phyloP scores from a whole-genome alignment of 257 asterid species.

The Henckelia pumila region DNA sequence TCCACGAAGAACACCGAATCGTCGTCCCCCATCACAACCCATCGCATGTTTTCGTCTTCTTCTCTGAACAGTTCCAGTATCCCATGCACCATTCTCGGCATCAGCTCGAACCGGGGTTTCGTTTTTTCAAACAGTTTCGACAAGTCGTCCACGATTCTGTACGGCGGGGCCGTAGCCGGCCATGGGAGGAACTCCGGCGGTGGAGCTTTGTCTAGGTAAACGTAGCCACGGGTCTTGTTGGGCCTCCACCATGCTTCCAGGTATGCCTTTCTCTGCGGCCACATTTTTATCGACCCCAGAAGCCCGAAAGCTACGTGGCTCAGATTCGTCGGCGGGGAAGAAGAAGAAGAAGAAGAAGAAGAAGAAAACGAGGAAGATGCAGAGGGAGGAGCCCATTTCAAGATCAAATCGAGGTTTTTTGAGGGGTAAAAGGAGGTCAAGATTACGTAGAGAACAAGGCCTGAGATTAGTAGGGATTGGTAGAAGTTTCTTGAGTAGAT shows the following conservation, averaged over 20 bases:
- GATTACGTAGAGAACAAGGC: conserved; percentile 28
- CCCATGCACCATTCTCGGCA: conserved; percentile 59
- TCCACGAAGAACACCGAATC: conserved; percentile 54
- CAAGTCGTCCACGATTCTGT: conserved; percentile 40
- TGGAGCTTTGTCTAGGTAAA: conserved; percentile 48
- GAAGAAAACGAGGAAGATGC: background rate
- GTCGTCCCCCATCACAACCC: conserved; percentile 72
- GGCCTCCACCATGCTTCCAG: conserved; percentile 72
- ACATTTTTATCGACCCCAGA: conserved; percentile 48
- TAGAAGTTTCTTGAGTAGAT: conserved; percentile 24
- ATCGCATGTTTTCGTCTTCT: conserved; percentile 39
- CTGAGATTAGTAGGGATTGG: conserved; percentile 30
- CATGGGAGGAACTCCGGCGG: conserved; percentile 52
- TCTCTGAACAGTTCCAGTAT: conserved; percentile 46
- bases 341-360: background rate
- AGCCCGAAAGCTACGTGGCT: conserved; percentile 60
- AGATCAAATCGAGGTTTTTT: conserved; percentile 14
- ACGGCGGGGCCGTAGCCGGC: conserved; percentile 55
- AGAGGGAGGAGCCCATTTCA: conserved; percentile 21
- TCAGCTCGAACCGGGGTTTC: conserved; percentile 37
- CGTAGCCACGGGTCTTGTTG: conserved; percentile 47
- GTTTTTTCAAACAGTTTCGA: conserved; percentile 22
- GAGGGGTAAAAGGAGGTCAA: conserved; percentile 25
- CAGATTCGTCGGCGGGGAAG: conserved; percentile 34
- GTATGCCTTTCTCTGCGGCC: conserved; percentile 48